These are phyloP conservation scores for Taphrina confusa DNA, from an alignment of 1,139 yeast genomes.

Conservation along the genomic window DNA sequence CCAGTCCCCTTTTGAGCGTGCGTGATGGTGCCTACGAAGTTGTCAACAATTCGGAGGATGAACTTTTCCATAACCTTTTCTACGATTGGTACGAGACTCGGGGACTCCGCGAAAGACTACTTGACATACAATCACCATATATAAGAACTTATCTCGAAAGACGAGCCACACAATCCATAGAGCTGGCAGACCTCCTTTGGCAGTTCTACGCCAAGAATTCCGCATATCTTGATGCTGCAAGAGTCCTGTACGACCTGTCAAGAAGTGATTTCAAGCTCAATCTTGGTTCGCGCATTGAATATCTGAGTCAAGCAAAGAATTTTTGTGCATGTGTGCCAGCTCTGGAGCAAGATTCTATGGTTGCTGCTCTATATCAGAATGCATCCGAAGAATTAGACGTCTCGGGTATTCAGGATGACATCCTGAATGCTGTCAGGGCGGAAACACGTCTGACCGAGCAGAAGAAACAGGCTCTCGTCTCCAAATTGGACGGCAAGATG, in stretches of 20 bases:
- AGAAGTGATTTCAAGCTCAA: slow-evolving; percentile 66
- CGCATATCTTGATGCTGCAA: slow-evolving; percentile 78
- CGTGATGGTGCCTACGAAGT: slow-evolving; percentile 74
- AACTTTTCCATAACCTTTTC: slow-evolving; percentile 80
- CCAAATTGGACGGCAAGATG: slow-evolving; percentile 63
- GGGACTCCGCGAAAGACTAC: slow-evolving; percentile 71
- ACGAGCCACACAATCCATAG: slow-evolving; percentile 65
- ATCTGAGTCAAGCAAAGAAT: slow-evolving; percentile 86
- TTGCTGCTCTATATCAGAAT: slow-evolving; percentile 66
- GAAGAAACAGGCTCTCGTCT: slow-evolving; percentile 54
- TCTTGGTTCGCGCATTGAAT: slow-evolving; percentile 78
- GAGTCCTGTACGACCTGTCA: slow-evolving; percentile 72
- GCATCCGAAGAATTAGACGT: slow-evolving; percentile 84
- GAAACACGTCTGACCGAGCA: slow-evolving; percentile 59
- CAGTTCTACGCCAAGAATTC: slow-evolving; percentile 82
- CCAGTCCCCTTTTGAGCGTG: slow-evolving; percentile 53
- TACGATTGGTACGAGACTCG: slow-evolving; percentile 89
- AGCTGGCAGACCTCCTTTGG: slow-evolving; percentile 83
- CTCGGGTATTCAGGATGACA: slow-evolving; percentile 83
- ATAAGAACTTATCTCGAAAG: slow-evolving; percentile 75
- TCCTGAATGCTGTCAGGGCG: slow-evolving; percentile 58
- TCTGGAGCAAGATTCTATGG: slow-evolving; percentile 54
- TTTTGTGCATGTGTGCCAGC: slow-evolving; percentile 66
- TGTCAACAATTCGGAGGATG: slow-evolving; percentile 74
- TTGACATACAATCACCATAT: slow-evolving; percentile 73